A percentile compares a stretch with the other conserved stretches of the same genome.
These are phyloP conservation scores for Xylaria arbuscula DNA, from an alignment of 2,329 filamentous ascomycete genomes.

Conservation along the genomic window DNA sequence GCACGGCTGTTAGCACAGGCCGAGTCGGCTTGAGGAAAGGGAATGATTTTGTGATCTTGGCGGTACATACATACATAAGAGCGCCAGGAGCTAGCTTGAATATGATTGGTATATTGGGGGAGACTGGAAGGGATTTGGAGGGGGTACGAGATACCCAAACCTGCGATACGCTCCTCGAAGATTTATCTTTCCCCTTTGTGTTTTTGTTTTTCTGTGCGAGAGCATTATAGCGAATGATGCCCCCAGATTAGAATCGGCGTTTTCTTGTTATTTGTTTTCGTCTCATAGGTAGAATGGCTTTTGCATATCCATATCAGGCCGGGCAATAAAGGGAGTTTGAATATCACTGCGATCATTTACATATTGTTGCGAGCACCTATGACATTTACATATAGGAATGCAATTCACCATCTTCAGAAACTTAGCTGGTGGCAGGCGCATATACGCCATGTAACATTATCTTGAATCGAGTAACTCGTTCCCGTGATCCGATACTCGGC, in stretches of 20 bases:
- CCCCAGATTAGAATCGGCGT: constrained; percentile 19
- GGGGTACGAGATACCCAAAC: constrained; percentile 23
- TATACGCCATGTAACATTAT: background rate
- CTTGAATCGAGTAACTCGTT: background rate
- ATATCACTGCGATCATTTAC: background rate
- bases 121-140: constrained; percentile 18
- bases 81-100: background rate
- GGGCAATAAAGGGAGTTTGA: constrained; percentile 12
- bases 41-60: background rate
- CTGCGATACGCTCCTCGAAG: constrained; percentile 15
- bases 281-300: constrained; percentile 19
- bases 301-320: constrained; percentile 8
- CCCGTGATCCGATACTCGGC: background rate
- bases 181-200: constrained; percentile 26
- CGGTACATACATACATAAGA: constrained; percentile 3
- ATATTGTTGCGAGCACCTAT: background rate
- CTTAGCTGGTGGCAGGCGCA: background rate
- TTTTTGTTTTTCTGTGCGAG: background rate
- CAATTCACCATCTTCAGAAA: background rate
- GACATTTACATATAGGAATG: background rate
- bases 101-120: constrained; percentile 13
- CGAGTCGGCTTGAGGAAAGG: constrained; percentile 54
- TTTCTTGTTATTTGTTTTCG: constrained; percentile 14
- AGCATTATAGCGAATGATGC: constrained; percentile 15
- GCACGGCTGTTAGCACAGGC: constrained; percentile 76